Percentiles rank a stretch among this genome's conserved stretches.
Conservation (phyloP, 1,284 basidiomycete species). For the Ceratorhiza oryzae-sativae region DNA sequence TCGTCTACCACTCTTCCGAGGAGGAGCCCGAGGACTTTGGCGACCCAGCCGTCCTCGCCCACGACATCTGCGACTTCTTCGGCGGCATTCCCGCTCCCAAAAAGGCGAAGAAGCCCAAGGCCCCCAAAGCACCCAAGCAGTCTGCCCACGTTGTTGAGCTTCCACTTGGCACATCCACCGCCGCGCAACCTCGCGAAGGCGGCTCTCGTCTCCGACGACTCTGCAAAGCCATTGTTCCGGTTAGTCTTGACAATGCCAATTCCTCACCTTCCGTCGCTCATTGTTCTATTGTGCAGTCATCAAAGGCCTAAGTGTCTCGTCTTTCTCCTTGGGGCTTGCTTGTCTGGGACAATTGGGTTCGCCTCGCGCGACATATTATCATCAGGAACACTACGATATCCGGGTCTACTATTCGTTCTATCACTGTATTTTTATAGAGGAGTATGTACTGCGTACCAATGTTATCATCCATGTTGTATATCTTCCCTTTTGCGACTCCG, state of each 20-base stretch:
- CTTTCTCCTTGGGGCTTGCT: constrained; percentile 9
- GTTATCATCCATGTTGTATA: constrained; percentile 24
- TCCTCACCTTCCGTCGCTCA: constrained; percentile 18
- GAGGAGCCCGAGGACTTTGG: constrained; percentile 34
- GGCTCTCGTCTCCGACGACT: constrained; percentile 34
- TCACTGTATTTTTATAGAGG: constrained; percentile 38
- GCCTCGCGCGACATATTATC: constrained; percentile 3
- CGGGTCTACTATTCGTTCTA: constrained; percentile 36
- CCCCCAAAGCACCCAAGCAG: constrained; percentile 23
- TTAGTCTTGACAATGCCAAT: constrained; percentile 6
- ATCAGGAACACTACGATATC: constrained; percentile 20
- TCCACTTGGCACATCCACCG: constrained; percentile 10
- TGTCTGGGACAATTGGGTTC: constrained; percentile 17
- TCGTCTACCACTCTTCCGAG: constrained; percentile 33
- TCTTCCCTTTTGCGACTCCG: not conserved
- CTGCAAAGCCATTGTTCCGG: constrained; percentile 37
- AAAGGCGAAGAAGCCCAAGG: constrained; percentile 35
- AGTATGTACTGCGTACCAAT: constrained; percentile 34
- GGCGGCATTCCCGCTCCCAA: constrained; percentile 32
- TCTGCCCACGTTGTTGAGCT: constrained; percentile 18
- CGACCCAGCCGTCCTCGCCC: constrained; percentile 34
- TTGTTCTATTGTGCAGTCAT: constrained; percentile 21
- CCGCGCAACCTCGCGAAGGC: constrained; percentile 1
- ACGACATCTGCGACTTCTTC: constrained; percentile 36
- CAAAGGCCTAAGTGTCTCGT: constrained; percentile 22